phyloP scores from a whole-genome alignment of 306 rosid species.

The Prunus kanzakura region DNA sequence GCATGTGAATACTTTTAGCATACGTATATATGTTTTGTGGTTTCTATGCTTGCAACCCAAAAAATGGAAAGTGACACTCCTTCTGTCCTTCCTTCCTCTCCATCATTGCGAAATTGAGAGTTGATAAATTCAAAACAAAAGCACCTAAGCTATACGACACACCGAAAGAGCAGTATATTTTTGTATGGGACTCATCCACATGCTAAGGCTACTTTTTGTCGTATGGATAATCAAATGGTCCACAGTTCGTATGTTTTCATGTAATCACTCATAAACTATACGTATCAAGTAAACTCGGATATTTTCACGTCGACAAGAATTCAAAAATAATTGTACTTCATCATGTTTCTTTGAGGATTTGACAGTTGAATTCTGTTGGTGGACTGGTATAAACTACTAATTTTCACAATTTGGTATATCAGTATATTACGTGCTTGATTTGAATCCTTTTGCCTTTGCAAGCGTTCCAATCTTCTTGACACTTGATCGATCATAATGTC shows the following conservation, averaged over 20 bases:
- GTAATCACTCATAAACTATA: neutral
- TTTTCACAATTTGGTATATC: neutral
- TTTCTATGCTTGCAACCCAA: conserved; percentile 14
- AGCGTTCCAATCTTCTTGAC: neutral
- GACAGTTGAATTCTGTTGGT: no score
- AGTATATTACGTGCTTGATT: neutral
- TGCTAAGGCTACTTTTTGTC: no score
- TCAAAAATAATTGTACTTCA: neutral
- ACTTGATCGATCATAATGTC: neutral
- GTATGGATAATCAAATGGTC: neutral
- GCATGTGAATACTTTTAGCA: conserved; percentile 17
- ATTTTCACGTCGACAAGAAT: neutral
- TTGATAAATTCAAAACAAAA: neutral
- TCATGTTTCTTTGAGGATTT: no score
- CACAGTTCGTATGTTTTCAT: neutral
- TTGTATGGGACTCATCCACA: no score
- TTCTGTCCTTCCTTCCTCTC: conserved; percentile 13
- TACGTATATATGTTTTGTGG: conserved; percentile 31
- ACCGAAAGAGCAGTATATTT: no score
- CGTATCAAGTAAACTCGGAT: neutral
- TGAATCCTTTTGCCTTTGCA: neutral
- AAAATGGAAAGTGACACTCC: conserved; percentile 28
- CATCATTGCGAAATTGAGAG: neutral
- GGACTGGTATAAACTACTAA: no score
- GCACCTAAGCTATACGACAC: neutral